Evolutionary conservation across 106 monocot genomes (phyloP), one percentile per base, ranked within the genome.

Genomic region (Acorus gramineus): DNA sequence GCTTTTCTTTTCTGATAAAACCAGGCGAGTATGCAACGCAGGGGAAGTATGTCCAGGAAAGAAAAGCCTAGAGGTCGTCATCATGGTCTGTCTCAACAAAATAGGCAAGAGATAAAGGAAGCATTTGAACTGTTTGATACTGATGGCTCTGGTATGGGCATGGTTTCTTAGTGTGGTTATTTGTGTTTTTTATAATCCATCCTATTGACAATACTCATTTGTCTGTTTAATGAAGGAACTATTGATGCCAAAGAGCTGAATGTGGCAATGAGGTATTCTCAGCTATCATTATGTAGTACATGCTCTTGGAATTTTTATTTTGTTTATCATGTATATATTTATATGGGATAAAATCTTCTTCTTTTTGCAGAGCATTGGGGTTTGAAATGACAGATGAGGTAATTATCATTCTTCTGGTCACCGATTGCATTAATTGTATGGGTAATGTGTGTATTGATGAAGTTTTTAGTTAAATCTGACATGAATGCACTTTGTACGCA

Each of bases 51-150:
- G 7, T 55, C 82, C 7, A 76, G 77, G 71, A 81, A 50, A 75
- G 84, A 86, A 44, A 86, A 86, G 14, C 66, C 78, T 49, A 81
- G 61, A 78, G 59, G 72, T 46, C 79, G 78, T 55, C 70, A 64
- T 58, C 82, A 69, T 73, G 87, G 81, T 49, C 59, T 89, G 65
- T 69, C 73, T 50, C 57, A 79, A 45, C 80, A 91, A 28, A 96
- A 87, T 74, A 83, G 45, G 62, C 79, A 85, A 71, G 96, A 96
- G 78, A 96, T 96, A 57, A 87, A 79, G 59, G 96, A 96, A 83
- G 87, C 90, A 47, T 96, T 96, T 77, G 90, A 96, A 5, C 81
- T 96, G 53, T 96, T 91, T 76, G 96, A 96, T 77, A 85, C 85
- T 62, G 96, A 96, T 81, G 81, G 81, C 53, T 96, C 96, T 71